Evolutionary conservation across 495 filamentous ascomycete genomes (phyloP).

Genomic region (Delitschia confertaspora): DNA sequence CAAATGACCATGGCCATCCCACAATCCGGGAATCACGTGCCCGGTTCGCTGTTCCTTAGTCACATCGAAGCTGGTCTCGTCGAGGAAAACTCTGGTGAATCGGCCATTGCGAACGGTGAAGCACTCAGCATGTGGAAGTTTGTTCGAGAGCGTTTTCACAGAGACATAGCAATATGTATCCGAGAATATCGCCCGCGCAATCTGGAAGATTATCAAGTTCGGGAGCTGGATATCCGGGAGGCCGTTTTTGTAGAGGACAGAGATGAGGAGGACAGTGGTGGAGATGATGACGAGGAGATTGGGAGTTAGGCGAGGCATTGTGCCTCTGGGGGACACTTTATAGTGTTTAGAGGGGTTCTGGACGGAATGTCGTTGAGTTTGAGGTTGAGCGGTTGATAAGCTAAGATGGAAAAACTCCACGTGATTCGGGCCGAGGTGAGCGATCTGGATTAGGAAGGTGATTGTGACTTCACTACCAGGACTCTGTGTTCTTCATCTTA

Average conservation of each 20-base stretch:
- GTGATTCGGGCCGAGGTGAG: background rate
- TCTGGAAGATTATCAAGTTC: constrained; percentile 4
- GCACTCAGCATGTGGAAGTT: constrained; percentile 12
- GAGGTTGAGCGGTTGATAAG: too few species aligned
- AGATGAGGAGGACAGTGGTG: constrained; percentile 3
- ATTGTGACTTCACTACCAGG: too few species aligned
- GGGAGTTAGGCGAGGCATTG: too few species aligned
- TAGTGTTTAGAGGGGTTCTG: too few species aligned
- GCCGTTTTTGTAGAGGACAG: constrained; percentile 15
- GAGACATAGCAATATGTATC: constrained; percentile 16
- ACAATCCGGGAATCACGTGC: constrained; percentile 50
- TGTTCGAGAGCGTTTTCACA: constrained; percentile 7
- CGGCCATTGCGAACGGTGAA: constrained; percentile 11
- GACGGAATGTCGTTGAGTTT: too few species aligned
- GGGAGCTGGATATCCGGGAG: constrained; percentile 3
- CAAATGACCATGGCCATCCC: constrained; percentile 59
- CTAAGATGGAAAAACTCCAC: background rate
- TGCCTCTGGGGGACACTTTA: too few species aligned
- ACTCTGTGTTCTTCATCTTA: too few species aligned
- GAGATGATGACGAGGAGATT: constrained; percentile 8
- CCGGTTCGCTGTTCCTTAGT: constrained; percentile 26
- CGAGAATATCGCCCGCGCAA: constrained; percentile 9
- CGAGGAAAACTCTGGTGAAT: constrained; percentile 14
- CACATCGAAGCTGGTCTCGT: constrained; percentile 4
- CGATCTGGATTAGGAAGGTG: constrained; percentile 3